Conservation (phyloP, 345 rosid genomes). For the Brassica napus region Da-Ae NC_063452.1:1622501-1623000, state of each 20-base stretch:
- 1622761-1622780: background rate
- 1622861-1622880: background rate
- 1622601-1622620: too few relatives aligned
- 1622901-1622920: background rate
- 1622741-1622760: conserved; percentile 23
- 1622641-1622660: too few relatives aligned
- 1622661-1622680: too few relatives aligned
- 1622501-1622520: background rate
- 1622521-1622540: too few relatives aligned
- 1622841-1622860: conserved; percentile 25
- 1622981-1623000: too few relatives aligned
- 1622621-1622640: too few relatives aligned
- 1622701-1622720: too few relatives aligned
- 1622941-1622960: background rate
- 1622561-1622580: too few relatives aligned
- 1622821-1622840: conserved; percentile 23
- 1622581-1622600: too few relatives aligned
- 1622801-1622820: conserved; percentile 11
- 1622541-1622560: too few relatives aligned
- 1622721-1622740: conserved; percentile 13
- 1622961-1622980: too few relatives aligned
- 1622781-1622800: conserved; percentile 18
- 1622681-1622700: too few relatives aligned
- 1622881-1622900: conserved; percentile 11
- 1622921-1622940: background rate